Evolutionary conservation across 2,329 filamentous ascomycete genomes (phyloP).

Genomic region (Juglanconis sp.): DNA sequence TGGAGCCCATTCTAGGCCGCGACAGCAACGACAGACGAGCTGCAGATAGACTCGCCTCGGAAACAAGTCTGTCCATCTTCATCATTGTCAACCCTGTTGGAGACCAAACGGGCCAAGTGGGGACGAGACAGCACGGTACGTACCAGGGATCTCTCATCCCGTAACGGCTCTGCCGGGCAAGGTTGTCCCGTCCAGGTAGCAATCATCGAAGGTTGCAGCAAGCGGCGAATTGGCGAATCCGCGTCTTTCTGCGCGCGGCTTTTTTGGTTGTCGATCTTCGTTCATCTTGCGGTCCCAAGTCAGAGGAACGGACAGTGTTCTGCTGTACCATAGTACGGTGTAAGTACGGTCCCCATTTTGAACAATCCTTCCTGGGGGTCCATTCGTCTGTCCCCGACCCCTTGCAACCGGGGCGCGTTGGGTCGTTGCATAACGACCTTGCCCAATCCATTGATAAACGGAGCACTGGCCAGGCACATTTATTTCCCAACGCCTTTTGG

Average conservation of each 20-base stretch:
- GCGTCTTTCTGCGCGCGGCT: not conserved
- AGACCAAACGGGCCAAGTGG: not conserved
- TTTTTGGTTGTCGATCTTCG: slow-evolving; percentile 11
- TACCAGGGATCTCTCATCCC: not conserved
- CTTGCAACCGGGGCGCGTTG: slow-evolving; percentile 10
- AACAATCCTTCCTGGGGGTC: slow-evolving; percentile 6
- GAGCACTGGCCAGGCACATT: slow-evolving; percentile 7
- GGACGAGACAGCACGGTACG: not conserved
- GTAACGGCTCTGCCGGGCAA: slow-evolving; percentile 7
- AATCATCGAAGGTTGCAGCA: not conserved
- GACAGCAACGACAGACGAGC: slow-evolving; percentile 9
- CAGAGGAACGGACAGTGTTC: slow-evolving; percentile 9
- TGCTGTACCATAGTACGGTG: not conserved
- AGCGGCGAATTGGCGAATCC: not conserved
- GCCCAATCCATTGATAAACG: slow-evolving; percentile 8
- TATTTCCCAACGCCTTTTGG: not conserved
- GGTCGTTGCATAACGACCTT: slow-evolving; percentile 4
- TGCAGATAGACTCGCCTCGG: not conserved
- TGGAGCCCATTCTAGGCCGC: not conserved
- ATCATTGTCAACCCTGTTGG: not conserved
- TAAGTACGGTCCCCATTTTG: slow-evolving; percentile 6
- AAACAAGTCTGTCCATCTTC: not conserved
- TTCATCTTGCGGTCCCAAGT: slow-evolving; percentile 10
- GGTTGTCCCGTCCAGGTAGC: not conserved
- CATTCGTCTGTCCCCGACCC: slow-evolving; percentile 8